Evolutionary conservation across 305 asterid genomes (phyloP).

Genomic region (Solanum aculeatissimum): DNA sequence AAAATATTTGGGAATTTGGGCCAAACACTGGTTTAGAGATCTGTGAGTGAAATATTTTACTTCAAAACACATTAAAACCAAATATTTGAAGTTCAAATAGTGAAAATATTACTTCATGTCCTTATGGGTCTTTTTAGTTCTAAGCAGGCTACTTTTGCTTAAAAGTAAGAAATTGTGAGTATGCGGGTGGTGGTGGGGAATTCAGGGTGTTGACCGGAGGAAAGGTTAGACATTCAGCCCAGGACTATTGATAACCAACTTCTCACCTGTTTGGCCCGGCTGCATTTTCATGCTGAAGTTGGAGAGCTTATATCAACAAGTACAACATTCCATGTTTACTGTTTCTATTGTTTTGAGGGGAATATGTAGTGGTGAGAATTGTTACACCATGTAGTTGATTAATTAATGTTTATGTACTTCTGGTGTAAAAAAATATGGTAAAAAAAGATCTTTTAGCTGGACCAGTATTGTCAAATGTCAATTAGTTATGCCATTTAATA

Average conservation of each 20-base stretch:
- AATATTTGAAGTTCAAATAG: neutral
- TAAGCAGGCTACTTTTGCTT: neutral
- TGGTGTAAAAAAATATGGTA: neutral
- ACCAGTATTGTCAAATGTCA: neutral
- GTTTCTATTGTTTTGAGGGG: neutral
- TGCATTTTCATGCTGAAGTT: neutral
- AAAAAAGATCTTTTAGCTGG: neutral
- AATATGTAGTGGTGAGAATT: neutral
- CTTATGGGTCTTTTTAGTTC: neutral
- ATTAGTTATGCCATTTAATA: neutral
- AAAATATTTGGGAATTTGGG: too few relatives aligned
- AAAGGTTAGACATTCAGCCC: neutral
- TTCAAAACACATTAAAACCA: neutral
- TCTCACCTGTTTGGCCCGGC: neutral
- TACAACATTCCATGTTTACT: neutral
- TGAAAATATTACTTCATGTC: neutral
- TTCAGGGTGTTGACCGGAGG: neutral
- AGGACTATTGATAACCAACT: neutral
- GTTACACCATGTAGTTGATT: neutral
- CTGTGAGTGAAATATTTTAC: neutral
- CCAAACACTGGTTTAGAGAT: neutral
- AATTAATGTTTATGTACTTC: neutral
- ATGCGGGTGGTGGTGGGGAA: neutral
- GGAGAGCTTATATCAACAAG: neutral
- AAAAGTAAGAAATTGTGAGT: neutral